A percentile compares a stretch with the other conserved stretches of the same genome.
phyloP scores from a whole-genome alignment of 2,329 filamentous ascomycete species.

The Hypoxylon sp. region DNA sequence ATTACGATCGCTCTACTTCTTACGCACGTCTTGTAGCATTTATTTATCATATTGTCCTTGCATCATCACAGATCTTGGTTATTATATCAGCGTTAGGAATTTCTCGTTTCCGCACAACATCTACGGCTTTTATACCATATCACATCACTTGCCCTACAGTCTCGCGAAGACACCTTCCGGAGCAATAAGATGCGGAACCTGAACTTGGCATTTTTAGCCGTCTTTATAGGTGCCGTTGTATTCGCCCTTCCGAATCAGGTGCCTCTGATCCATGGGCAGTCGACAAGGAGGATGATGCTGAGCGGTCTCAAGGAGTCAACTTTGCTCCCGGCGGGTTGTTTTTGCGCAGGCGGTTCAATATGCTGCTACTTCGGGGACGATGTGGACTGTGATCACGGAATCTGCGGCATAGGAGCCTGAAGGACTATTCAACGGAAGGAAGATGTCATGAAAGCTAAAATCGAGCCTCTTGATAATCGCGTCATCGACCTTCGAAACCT shows the following conservation, averaged over 20 bases:
- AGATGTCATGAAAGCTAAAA: neutral
- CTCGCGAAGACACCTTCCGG: neutral
- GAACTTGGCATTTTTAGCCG: neutral
- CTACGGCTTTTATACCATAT: neutral
- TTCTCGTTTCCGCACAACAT: neutral
- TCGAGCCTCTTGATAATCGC: neutral
- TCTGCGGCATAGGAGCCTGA: slow-evolving; percentile 50
- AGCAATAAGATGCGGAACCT: slow-evolving; percentile 11
- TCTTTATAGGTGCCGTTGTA: neutral
- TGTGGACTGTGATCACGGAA: slow-evolving; percentile 51
- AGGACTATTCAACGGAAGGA: neutral
- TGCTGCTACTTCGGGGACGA: slow-evolving; percentile 49
- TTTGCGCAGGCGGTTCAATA: slow-evolving; percentile 51
- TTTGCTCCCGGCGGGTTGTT: slow-evolving; percentile 42
- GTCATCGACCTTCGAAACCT: neutral
- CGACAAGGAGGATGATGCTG: slow-evolving; percentile 6
- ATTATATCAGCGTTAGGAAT: neutral
- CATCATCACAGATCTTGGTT: neutral
- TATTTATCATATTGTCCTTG: neutral
- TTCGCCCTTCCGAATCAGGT: slow-evolving; percentile 21
- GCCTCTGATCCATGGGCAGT: neutral
- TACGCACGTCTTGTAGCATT: neutral
- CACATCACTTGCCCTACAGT: neutral
- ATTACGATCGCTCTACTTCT: neutral
- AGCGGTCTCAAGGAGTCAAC: slow-evolving; percentile 16